Evolutionary conservation across 1,284 basidiomycete genomes (phyloP).

Genomic region (Cronartium ribicola): DNA sequence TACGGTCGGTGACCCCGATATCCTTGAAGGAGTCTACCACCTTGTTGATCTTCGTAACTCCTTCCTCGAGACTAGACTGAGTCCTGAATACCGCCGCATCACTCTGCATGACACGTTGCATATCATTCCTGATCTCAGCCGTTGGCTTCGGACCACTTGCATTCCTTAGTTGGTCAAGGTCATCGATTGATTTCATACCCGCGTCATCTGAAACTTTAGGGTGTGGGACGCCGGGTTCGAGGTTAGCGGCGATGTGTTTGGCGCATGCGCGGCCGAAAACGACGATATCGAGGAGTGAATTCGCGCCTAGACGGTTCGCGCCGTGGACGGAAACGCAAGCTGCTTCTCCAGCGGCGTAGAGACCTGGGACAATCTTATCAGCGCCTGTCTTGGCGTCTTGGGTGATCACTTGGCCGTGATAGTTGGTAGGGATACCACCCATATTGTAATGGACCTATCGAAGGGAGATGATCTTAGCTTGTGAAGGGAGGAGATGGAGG

Average conservation of each 20-base stretch:
- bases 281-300: constrained; percentile 97
- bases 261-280: constrained; percentile 98
- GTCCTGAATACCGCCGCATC: constrained; percentile 64
- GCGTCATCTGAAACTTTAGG: constrained; percentile 81
- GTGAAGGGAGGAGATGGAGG: neutral
- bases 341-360: constrained; percentile 98
- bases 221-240: constrained; percentile 85
- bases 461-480: neutral
- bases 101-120: constrained; percentile 94
- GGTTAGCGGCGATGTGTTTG: constrained; percentile 90
- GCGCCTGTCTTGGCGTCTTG: constrained; percentile 63
- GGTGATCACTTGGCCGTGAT: constrained; percentile 92
- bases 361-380: constrained; percentile 89
- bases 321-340: constrained; percentile 99
- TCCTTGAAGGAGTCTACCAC: constrained; percentile 85
- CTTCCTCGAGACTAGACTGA: constrained; percentile 83
- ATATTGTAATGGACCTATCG: constrained; percentile 56
- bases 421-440: constrained; percentile 99
- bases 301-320: constrained; percentile 98
- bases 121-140: constrained; percentile 81
- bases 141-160: constrained; percentile 78
- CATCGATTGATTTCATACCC: constrained; percentile 78
- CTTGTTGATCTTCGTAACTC: constrained; percentile 76
- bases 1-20: constrained; percentile 93
- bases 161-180: constrained; percentile 81